A percentile compares a stretch with the other conserved stretches of the same genome.
These are phyloP conservation scores for Mesembryanthemum crystallinum DNA, from an alignment of 148 eudicot genomes.

Conservation along the genomic window DNA sequence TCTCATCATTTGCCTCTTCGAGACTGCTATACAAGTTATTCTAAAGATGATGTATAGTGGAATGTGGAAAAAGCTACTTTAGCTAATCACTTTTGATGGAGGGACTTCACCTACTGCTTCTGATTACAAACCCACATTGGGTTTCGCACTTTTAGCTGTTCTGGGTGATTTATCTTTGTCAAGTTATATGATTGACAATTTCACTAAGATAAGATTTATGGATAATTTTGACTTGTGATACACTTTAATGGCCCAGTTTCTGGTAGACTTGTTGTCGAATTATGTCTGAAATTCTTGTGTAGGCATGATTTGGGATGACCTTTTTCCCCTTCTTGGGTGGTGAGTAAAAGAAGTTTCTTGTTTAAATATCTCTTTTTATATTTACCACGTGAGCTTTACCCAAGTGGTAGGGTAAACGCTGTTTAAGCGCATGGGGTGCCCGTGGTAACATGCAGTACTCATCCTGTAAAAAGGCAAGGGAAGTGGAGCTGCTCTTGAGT, in stretches of 20 bases:
- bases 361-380: neutral
- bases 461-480: too few species aligned
- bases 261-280: neutral
- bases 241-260: slow-evolving; percentile 7
- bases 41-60: slow-evolving; percentile 12
- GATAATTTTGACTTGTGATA: slow-evolving; percentile 17
- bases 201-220: slow-evolving; percentile 5
- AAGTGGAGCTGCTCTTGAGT: too few species aligned
- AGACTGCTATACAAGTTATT: slow-evolving; percentile 16
- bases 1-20: slow-evolving; percentile 9
- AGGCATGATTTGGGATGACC: neutral
- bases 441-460: too few species aligned
- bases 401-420: too few species aligned
- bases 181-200: slow-evolving; percentile 5
- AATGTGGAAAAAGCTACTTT: slow-evolving; percentile 29
- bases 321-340: neutral
- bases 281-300: neutral
- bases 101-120: slow-evolving; percentile 44
- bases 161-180: slow-evolving; percentile 11
- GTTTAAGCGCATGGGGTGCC: too few species aligned
- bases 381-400: too few species aligned
- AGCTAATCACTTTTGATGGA: slow-evolving; percentile 27
- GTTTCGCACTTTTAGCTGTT: slow-evolving; percentile 22
- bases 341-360: slow-evolving; percentile 1
- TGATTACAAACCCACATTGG: slow-evolving; percentile 22